A percentile compares a stretch with the other conserved stretches of the same genome.
These are phyloP conservation scores for Mytilinidion resinicola DNA, from an alignment of 495 filamentous ascomycete genomes.

Conservation along the genomic window DNA sequence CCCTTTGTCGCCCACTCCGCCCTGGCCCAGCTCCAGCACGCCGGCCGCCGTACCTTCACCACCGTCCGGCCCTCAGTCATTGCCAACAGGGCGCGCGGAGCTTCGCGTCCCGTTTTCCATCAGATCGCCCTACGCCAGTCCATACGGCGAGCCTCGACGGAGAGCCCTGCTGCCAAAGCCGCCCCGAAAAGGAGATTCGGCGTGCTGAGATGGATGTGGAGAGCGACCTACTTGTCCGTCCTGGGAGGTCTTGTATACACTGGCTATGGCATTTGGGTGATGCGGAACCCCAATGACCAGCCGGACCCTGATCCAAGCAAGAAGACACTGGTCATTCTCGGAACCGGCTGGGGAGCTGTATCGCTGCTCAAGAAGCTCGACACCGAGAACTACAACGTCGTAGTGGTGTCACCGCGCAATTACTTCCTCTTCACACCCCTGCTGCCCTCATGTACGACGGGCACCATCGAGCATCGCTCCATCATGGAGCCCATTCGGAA, in stretches of 20 bases:
- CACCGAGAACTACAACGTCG: conserved; percentile 96
- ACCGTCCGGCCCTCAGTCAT: conserved; percentile 19
- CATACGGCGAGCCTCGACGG: conserved; percentile 20
- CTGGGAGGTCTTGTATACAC: conserved; percentile 62
- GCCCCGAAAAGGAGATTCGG: conserved; percentile 31
- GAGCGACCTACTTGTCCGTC: conserved; percentile 63
- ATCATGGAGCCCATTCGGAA: conserved; percentile 99
- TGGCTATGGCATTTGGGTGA: conserved; percentile 72
- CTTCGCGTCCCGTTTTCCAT: conserved; percentile 16
- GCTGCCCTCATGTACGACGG: conserved; percentile 92
- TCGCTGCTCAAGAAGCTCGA: conserved; percentile 97
- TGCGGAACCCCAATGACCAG: conserved; percentile 78
- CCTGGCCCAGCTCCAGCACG: conserved; percentile 16
- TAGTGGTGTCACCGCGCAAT: conserved; percentile 93
- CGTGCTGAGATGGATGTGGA: conserved; percentile 65
- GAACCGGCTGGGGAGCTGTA: conserved; percentile 94
- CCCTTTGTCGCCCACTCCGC: conserved; percentile 14
- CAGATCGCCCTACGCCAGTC: conserved; percentile 26
- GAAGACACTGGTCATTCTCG: conserved; percentile 95
- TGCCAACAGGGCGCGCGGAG: conserved; percentile 24
- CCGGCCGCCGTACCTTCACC: conserved; percentile 24
- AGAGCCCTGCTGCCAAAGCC: conserved; percentile 19
- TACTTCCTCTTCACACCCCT: conserved; percentile 99
- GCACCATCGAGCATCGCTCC: conserved; percentile 94
- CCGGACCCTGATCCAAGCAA: conserved; percentile 72